These are phyloP conservation scores for Daucus carota DNA, from an alignment of 129 eudicot species.

Conservation along the genomic window DNA sequence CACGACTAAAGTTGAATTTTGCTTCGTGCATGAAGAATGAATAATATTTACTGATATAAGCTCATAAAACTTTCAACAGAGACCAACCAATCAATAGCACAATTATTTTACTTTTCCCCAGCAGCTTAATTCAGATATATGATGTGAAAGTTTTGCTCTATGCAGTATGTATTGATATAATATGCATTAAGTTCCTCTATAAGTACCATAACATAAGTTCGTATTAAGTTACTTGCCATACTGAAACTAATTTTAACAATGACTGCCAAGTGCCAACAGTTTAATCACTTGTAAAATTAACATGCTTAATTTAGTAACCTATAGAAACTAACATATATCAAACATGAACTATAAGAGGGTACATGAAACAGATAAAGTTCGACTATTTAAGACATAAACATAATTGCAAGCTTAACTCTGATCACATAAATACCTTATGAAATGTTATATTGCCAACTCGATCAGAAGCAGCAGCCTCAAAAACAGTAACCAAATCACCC, in stretches of 20 bases:
- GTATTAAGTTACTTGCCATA: not conserved
- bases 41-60: not conserved
- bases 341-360: not conserved
- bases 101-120: not conserved
- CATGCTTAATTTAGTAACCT: not conserved
- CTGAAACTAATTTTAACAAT: not conserved
- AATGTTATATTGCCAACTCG: slow-evolving; percentile 69
- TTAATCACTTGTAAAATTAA: not conserved
- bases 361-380: not conserved
- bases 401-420: not conserved
- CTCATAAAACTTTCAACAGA: not conserved
- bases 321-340: not conserved
- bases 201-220: not conserved
- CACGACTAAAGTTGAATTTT: no score
- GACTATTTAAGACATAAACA: not conserved
- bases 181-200: not conserved
- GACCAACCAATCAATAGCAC: not conserved
- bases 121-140: not conserved
- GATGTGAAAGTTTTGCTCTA: not conserved
- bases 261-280: not conserved
- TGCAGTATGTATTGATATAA: not conserved
- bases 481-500: slow-evolving; percentile 58
- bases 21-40: not conserved
- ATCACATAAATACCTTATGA: slow-evolving; percentile 52
- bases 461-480: slow-evolving; percentile 95